A percentile compares a stretch with the other conserved stretches of the same genome.
phyloP scores from a whole-genome alignment of 78 protist species.

The Cyanophora paradoxa region DNA sequence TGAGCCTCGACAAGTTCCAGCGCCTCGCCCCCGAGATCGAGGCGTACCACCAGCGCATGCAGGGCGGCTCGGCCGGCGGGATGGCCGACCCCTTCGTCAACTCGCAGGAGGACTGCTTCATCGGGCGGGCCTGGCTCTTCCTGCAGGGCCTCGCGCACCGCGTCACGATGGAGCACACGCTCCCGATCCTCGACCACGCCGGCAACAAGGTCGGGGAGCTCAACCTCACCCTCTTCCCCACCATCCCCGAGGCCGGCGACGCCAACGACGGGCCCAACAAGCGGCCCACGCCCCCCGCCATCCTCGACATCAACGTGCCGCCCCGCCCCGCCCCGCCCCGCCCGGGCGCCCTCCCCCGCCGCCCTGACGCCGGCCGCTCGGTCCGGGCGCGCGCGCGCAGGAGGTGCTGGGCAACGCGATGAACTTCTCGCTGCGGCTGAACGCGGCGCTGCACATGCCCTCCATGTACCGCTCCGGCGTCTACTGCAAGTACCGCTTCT shows the following conservation, averaged over 20 bases:
- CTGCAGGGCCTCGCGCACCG: not conserved
- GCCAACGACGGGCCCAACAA: not conserved
- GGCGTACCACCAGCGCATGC: no score
- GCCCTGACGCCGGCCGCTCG: no score
- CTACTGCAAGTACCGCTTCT: not conserved
- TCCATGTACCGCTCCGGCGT: not conserved
- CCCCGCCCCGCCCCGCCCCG: no score
- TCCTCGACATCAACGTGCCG: no score
- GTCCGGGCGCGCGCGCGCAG: no score
- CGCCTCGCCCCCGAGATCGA: no score
- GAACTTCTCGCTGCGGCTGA: not conserved
- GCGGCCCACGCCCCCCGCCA: not conserved
- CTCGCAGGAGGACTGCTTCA: not conserved
- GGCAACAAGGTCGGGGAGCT: not conserved
- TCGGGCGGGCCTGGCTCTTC: conserved; percentile 1
- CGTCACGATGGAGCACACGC: not conserved
- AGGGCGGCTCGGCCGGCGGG: no score
- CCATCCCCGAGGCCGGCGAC: no score
- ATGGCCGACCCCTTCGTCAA: conserved; percentile 1
- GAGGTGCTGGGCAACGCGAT: not conserved
- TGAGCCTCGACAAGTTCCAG: no score
- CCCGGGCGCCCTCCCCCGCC: no score
- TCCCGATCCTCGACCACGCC: not conserved
- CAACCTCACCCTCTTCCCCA: not conserved
- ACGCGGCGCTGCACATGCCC: not conserved